These are phyloP conservation scores for Flueggea neowawraea DNA, from an alignment of 441 rosid species.

Conservation along the genomic window DNA sequence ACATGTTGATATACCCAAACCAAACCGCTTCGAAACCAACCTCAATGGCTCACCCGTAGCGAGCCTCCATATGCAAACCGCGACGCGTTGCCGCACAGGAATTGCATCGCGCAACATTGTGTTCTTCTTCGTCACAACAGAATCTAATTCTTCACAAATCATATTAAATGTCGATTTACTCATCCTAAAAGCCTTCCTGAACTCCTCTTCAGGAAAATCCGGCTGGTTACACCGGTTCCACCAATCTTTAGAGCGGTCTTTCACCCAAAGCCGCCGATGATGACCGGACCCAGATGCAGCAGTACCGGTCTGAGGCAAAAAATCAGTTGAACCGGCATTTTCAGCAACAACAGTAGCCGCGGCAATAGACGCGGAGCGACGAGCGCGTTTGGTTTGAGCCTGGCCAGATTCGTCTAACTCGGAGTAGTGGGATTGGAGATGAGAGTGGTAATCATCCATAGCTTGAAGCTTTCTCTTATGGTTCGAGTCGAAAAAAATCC, in stretches of 20 bases:
- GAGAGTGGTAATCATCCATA: slow-evolving; percentile 33
- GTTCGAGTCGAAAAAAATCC: slow-evolving; percentile 33
- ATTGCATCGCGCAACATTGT: slow-evolving; percentile 73
- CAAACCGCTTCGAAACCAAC: slow-evolving; percentile 68
- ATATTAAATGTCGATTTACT: slow-evolving; percentile 57
- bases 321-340: slow-evolving; percentile 14
- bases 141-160: slow-evolving; percentile 63
- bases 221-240: slow-evolving; percentile 63
- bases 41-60: slow-evolving; percentile 77
- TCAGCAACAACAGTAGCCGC: slow-evolving; percentile 15
- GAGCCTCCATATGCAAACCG: slow-evolving; percentile 75
- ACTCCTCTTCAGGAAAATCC: slow-evolving; percentile 60
- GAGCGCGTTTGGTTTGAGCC: slow-evolving; percentile 31
- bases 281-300: slow-evolving; percentile 17
- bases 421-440: slow-evolving; percentile 31
- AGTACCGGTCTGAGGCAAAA: background rate
- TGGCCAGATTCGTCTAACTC: slow-evolving; percentile 23
- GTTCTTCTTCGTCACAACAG: slow-evolving; percentile 68
- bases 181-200: slow-evolving; percentile 64
- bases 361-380: slow-evolving; percentile 21
- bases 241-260: slow-evolving; percentile 73
- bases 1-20: slow-evolving; percentile 76
- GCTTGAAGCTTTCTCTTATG: slow-evolving; percentile 22
- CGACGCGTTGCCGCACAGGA: slow-evolving; percentile 77
- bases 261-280: slow-evolving; percentile 71